These are phyloP conservation scores for Parsonsia alboflavescens DNA, from an alignment of 257 asterid genomes.

Conservation along the genomic window DNA sequence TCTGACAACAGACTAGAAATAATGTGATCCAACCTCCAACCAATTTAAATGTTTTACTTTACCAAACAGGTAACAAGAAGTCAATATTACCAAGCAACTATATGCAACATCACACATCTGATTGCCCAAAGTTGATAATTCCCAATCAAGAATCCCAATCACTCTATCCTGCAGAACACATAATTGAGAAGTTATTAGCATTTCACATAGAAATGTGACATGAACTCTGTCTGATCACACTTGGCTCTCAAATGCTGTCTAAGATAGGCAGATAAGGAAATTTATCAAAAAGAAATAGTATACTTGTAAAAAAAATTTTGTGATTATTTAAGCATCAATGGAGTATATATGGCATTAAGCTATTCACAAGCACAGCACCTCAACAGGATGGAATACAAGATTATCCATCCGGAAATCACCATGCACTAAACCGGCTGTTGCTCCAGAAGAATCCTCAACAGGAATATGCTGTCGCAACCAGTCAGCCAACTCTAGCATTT, in stretches of 20 bases:
- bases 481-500: slow-evolving; percentile 74
- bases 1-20: not conserved
- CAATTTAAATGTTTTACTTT: not conserved
- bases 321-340: not conserved
- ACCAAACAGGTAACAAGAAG: not conserved
- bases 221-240: not conserved
- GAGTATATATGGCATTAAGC: not conserved
- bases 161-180: slow-evolving; percentile 73
- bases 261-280: not conserved
- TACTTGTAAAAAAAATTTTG: not conserved
- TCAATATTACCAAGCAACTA: slow-evolving; percentile 72
- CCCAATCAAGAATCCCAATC: slow-evolving; percentile 96
- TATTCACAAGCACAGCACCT: slow-evolving; percentile 42
- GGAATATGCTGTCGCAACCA: slow-evolving; percentile 87
- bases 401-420: slow-evolving; percentile 97
- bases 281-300: not conserved
- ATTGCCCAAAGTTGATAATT: slow-evolving; percentile 88
- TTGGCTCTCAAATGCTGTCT: too few relatives aligned
- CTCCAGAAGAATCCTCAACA: slow-evolving; percentile 82
- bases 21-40: not conserved
- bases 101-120: slow-evolving; percentile 96
- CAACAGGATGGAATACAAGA: slow-evolving; percentile 91
- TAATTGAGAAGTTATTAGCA: slow-evolving; percentile 7
- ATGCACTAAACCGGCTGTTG: slow-evolving; percentile 83
- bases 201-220: not conserved